Evolutionary conservation across 2,329 filamentous ascomycete species (phyloP), one percentile per base, ranked within the genome.

Genomic region (Colletotrichum incanum): DNA sequence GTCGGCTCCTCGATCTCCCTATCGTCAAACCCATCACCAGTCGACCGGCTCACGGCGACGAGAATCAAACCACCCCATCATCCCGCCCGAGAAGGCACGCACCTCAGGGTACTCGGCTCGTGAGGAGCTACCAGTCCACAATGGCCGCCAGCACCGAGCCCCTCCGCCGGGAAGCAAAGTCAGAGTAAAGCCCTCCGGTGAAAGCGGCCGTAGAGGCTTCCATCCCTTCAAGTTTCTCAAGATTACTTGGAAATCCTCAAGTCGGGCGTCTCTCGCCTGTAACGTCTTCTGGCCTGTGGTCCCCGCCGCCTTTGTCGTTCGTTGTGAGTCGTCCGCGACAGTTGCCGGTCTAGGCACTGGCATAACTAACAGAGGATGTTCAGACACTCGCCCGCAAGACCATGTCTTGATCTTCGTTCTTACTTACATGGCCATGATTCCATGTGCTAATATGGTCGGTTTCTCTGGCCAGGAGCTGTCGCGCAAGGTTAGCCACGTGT

Each of bases 211-310:
- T 47, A 83, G 79, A 6, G 92, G 93, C 56, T 79, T 95, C 73
- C 86, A 94, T 75, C 91, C 91, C 0, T 65, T 87, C 54, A 86
- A 90, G 65, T 93, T 94, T 78, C 76, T 93, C 41, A 84, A 82
- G 74, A 91, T 94, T 66, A 87, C 87, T 78, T 91, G 90, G 82
- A 84, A 82, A 62, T 93, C 92, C 55, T 89, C 90, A 39, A 92
- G 90, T 77, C 87, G 84, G 39, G 83, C 90, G 16, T 94, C 92
- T 11, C 88, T 87, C 78, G 78, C 86, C 62, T 91, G 93, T 77
- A 94, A 94, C 78, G 76, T 93, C 34, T 86, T 95, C 45, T 95
- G 93, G 93, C 93, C 93, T 6, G 86, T 93, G 72, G 93, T 94
- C 2, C 92, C 93, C 8, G 90, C 89, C 39, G 93, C 92, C 23